phyloP scores from a whole-genome alignment of 176 grass and related monocot species.

The Eragrostis curvula region DNA sequence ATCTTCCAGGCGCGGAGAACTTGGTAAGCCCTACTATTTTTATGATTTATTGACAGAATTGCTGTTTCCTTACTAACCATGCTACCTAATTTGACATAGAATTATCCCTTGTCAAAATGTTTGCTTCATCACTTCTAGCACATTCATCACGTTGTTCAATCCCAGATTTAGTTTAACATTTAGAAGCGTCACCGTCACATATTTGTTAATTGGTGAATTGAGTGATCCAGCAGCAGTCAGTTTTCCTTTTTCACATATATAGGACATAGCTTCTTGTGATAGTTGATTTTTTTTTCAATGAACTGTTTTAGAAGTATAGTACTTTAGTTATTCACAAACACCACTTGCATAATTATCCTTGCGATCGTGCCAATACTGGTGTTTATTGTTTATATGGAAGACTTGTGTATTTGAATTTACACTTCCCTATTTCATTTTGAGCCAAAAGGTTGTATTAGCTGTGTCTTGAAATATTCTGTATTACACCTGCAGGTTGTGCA shows the following conservation, averaged over 20 bases:
- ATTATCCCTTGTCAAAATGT: background rate
- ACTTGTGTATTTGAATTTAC: background rate
- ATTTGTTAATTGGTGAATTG: background rate
- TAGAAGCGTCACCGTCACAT: background rate
- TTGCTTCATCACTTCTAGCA: background rate
- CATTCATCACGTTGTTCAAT: background rate
- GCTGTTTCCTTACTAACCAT: background rate
- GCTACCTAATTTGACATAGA: background rate
- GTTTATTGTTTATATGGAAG: background rate
- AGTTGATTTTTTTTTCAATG: background rate
- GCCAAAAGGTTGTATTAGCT: background rate
- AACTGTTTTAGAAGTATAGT: background rate
- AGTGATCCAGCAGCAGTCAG: background rate
- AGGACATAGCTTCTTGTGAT: conserved; percentile 6
- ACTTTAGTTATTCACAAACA: background rate
- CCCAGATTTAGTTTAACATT: background rate
- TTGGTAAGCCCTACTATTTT: conserved; percentile 54
- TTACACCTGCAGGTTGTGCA: conserved; percentile 78
- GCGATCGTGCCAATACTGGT: background rate
- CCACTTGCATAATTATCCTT: background rate
- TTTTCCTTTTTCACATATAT: background rate
- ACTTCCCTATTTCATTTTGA: background rate
- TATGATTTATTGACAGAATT: no score
- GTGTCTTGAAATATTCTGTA: conserved; percentile 25
- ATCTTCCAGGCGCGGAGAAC: conserved; percentile 98